Evolutionary conservation across 2,329 filamentous ascomycete genomes (phyloP).

Genomic region (Aspergillus bombycis): DNA sequence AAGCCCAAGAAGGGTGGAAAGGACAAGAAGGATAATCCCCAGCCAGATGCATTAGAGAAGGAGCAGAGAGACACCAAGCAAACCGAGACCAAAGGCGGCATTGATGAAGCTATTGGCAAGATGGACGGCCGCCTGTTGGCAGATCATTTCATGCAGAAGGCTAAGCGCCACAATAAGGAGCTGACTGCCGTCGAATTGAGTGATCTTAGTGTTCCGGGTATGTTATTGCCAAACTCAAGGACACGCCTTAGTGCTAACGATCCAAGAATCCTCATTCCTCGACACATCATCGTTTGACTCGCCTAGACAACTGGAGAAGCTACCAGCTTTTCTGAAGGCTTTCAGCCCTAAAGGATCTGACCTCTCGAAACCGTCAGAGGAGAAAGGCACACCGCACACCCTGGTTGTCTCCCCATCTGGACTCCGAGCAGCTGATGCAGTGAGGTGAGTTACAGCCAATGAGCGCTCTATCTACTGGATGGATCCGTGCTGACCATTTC

Average conservation of each 20-base stretch:
- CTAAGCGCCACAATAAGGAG: slow-evolving; percentile 75
- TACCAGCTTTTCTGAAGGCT: slow-evolving; percentile 77
- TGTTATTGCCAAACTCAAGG: slow-evolving; percentile 18
- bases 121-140: slow-evolving; percentile 84
- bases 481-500: background rate
- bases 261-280: slow-evolving; percentile 69
- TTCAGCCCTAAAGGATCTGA: slow-evolving; percentile 57
- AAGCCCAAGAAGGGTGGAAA: slow-evolving; percentile 55
- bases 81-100: slow-evolving; percentile 67
- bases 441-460: slow-evolving; percentile 56
- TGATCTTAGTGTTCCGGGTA: slow-evolving; percentile 79
- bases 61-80: slow-evolving; percentile 31
- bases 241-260: slow-evolving; percentile 11
- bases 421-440: slow-evolving; percentile 81
- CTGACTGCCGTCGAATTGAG: slow-evolving; percentile 82
- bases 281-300: slow-evolving; percentile 78
- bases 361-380: slow-evolving; percentile 67
- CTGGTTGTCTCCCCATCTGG: slow-evolving; percentile 85
- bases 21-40: slow-evolving; percentile 29
- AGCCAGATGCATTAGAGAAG: slow-evolving; percentile 28
- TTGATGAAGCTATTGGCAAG: slow-evolving; percentile 78
- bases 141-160: slow-evolving; percentile 81
- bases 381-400: slow-evolving; percentile 78
- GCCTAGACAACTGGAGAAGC: slow-evolving; percentile 68
- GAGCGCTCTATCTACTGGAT: background rate